A percentile compares a stretch with the other conserved stretches of the same genome.
Evolutionary conservation across 2,329 filamentous ascomycete genomes (phyloP).

Genomic region (Exophiala alcalophila): DNA sequence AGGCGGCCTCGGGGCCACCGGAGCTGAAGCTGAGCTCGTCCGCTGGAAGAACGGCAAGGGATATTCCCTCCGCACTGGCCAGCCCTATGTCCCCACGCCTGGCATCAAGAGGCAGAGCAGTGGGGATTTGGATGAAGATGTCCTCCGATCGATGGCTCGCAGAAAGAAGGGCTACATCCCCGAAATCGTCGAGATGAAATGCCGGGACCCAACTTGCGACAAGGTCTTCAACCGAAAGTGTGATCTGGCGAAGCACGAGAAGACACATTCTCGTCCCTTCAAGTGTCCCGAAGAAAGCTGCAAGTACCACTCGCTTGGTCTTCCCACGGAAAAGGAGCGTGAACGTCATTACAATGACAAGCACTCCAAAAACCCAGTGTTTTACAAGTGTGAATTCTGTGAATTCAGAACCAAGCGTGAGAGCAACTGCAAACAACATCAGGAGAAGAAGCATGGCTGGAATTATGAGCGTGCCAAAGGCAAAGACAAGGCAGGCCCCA

Average conservation of each 20-base stretch:
- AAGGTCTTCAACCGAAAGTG: constrained; percentile 97
- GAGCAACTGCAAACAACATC: constrained; percentile 97
- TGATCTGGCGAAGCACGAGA: constrained; percentile 96
- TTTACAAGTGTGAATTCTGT: constrained; percentile 86
- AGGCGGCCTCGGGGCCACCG: constrained; percentile 77
- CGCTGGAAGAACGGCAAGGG: constrained; percentile 76
- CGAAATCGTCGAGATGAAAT: constrained; percentile 78
- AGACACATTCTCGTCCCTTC: constrained; percentile 94
- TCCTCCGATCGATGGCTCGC: constrained; percentile 89
- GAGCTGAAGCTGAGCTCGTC: constrained; percentile 78
- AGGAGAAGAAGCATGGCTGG: constrained; percentile 95
- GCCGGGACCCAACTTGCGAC: constrained; percentile 70
- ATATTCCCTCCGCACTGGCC: constrained; percentile 71
- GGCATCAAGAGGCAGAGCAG: constrained; percentile 54
- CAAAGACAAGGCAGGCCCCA: constrained; percentile 62
- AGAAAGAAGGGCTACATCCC: constrained; percentile 89
- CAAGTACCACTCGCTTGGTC: constrained; percentile 87
- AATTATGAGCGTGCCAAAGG: constrained; percentile 89
- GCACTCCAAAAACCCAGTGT: constrained; percentile 73
- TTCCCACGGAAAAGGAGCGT: constrained; percentile 97
- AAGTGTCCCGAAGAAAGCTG: constrained; percentile 80
- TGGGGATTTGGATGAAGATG: constrained; percentile 71
- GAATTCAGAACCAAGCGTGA: constrained; percentile 93
- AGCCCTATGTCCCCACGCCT: constrained; percentile 55
- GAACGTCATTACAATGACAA: constrained; percentile 96